Percentiles rank a stretch among this genome's conserved stretches.
Conservation (phyloP, 179 eudicot species). For the Beta lomatogona region DNA sequence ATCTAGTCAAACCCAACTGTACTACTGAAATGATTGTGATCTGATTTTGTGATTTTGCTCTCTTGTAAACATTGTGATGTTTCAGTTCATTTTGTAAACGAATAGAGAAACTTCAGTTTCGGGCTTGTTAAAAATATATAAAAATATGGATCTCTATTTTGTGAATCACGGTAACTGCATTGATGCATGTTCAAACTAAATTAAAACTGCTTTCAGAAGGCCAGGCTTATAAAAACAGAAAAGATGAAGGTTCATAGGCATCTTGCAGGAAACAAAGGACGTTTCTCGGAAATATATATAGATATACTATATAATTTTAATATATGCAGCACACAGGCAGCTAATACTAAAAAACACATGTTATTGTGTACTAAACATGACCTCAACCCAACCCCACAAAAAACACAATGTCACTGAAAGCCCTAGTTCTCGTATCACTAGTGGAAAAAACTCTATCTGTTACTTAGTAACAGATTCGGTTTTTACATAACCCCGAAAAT, state of each 20-base stretch:
- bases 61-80: too few species aligned
- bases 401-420: constrained; percentile 28
- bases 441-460: too few species aligned
- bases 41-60: too few species aligned
- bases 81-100: too few species aligned
- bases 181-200: neutral
- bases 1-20: too few species aligned
- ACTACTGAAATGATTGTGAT: too few species aligned
- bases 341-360: constrained; percentile 20
- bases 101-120: too few species aligned
- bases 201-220: neutral
- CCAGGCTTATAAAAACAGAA: neutral
- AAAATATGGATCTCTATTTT: too few species aligned
- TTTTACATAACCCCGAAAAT: too few species aligned
- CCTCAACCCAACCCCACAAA: constrained; percentile 33
- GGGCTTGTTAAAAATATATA: too few species aligned
- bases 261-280: constrained; percentile 5
- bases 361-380: constrained; percentile 38
- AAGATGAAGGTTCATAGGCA: neutral
- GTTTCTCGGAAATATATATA: constrained; percentile 15
- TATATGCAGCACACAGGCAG: constrained; percentile 35
- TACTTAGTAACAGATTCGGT: too few species aligned
- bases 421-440: constrained; percentile 20
- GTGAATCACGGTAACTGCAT: too few species aligned
- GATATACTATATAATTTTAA: constrained; percentile 29